phyloP scores from a whole-genome alignment of 1,284 basidiomycete species.

The Apiotrichum gracile region DNA sequence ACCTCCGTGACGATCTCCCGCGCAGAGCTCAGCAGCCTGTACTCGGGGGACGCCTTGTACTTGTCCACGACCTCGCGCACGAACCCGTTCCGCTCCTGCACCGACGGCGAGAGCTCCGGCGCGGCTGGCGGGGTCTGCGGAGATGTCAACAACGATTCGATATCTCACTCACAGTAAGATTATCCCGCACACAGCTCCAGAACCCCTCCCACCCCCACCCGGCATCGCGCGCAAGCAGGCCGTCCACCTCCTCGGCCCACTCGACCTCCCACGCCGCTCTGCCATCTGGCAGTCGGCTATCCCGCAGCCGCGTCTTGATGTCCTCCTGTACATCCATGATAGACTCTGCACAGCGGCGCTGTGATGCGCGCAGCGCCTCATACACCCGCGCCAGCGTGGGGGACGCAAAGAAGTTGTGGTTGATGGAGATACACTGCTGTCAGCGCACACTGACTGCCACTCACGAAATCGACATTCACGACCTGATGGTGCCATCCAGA shows the following conservation, averaged over 20 bases:
- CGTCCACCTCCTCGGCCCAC: conserved; percentile 49
- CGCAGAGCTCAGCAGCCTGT: conserved; percentile 21
- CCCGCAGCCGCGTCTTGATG: conserved; percentile 4
- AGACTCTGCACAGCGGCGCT: conserved; percentile 45
- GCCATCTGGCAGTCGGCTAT: conserved; percentile 7
- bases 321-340: conserved; percentile 48
- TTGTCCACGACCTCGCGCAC: conserved; percentile 21
- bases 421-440: conserved; percentile 49
- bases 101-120: conserved; percentile 17
- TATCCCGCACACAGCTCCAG: conserved; percentile 35
- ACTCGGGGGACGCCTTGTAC: conserved; percentile 28
- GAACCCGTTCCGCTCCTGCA: conserved; percentile 15
- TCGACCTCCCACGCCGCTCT: conserved; percentile 44
- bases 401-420: conserved; percentile 54
- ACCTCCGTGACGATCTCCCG: conserved; percentile 18
- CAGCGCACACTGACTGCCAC: conserved; percentile 1
- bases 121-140: conserved; percentile 25
- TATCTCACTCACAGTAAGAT: conserved; percentile 28
- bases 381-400: conserved; percentile 50
- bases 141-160: neutral
- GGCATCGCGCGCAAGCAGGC: conserved; percentile 47
- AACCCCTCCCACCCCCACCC: conserved; percentile 50
- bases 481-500: conserved; percentile 50
- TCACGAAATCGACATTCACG: conserved; percentile 42
- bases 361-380: conserved; percentile 42